Conservation (phyloP, 768 basidiomycete genomes). For the Boletus vinaceobasis region DNA sequence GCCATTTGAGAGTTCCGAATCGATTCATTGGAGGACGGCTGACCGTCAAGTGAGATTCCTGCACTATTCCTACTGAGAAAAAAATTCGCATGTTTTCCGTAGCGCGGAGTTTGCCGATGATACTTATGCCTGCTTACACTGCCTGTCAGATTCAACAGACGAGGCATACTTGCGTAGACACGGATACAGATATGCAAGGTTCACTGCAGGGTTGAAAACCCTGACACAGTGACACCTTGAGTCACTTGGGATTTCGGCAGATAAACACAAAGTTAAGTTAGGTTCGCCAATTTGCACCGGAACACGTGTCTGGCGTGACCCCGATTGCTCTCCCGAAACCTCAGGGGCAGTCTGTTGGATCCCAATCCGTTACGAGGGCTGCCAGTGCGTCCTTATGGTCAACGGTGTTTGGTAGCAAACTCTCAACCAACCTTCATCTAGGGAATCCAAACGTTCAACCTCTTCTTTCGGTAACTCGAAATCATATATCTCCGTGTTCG, state of each 20-base stretch:
- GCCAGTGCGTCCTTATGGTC: slow-evolving; percentile 1
- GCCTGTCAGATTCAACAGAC: not conserved
- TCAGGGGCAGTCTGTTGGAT: slow-evolving; percentile 11
- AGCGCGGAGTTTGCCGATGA: not conserved
- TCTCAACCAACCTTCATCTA: slow-evolving; percentile 45
- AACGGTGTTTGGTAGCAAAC: not conserved
- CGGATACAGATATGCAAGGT: not conserved
- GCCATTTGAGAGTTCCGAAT: no score
- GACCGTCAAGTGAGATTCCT: not conserved
- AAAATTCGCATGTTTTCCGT: not conserved
- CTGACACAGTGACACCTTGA: not conserved
- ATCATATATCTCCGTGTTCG: slow-evolving; percentile 62
- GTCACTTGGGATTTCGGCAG: not conserved
- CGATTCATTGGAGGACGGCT: not conserved
- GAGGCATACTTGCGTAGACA: not conserved
- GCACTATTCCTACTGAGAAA: not conserved
- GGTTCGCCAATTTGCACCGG: slow-evolving; percentile 7
- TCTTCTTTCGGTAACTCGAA: slow-evolving; percentile 54
- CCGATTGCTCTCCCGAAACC: not conserved
- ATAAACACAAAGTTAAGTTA: slow-evolving; percentile 22
- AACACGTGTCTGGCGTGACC: slow-evolving; percentile 3
- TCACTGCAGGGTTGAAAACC: not conserved
- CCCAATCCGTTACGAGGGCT: slow-evolving; percentile 7
- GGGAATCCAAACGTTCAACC: slow-evolving; percentile 48
- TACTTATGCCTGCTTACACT: not conserved